Evolutionary conservation across 2,329 filamentous ascomycete genomes (phyloP), one percentile per base, ranked within the genome.

Genomic region (Talaromyces sp.): DNA sequence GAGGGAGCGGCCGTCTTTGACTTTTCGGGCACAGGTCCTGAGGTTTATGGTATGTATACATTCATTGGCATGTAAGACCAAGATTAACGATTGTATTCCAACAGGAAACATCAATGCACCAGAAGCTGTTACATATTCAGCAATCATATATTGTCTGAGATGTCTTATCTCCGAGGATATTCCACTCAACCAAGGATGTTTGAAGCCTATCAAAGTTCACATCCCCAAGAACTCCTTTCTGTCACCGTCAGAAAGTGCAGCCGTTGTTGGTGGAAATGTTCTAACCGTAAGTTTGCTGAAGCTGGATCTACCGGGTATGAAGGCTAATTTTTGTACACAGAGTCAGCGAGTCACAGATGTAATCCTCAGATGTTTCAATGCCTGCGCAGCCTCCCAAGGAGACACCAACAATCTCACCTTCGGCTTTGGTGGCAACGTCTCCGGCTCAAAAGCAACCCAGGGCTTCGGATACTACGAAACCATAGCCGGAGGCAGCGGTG

Each of bases 391-490:
- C 52, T 86, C 82, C 24, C 90, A 93, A 72, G 91, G 91, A 57
- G 88, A 90, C 75, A 90, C 87, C 73, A 93, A 93, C 77, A 93
- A 92, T 73, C 82, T 93, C 0, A 91, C 89, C 0, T 92, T 92
- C 72, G 90, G 89, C 65, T 91, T 90, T 68, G 90, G 89, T 62
- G 89, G 89, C 45, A 90, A 89, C 68, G 72, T 82, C 13, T 79
- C 81, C 5, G 85, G 85, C 16, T 76, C 84, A 68, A 80, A 84
- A 65, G 83, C 84, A 39, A 69, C 69, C 39, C 81, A 85, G 9
- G 90, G 90, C 0, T 93, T 93, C 73, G 90, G 90, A 11, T 93
- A 93, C 79, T 92, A 92, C 75, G 91, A 95, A 76, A 94, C 91
- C 6, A 93, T 95, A 68, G 89, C 89, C 0, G 91, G 91, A 45